Evolutionary conservation across 129 eudicot genomes (phyloP).

Genomic region (Saposhnikovia divaricata): DNA sequence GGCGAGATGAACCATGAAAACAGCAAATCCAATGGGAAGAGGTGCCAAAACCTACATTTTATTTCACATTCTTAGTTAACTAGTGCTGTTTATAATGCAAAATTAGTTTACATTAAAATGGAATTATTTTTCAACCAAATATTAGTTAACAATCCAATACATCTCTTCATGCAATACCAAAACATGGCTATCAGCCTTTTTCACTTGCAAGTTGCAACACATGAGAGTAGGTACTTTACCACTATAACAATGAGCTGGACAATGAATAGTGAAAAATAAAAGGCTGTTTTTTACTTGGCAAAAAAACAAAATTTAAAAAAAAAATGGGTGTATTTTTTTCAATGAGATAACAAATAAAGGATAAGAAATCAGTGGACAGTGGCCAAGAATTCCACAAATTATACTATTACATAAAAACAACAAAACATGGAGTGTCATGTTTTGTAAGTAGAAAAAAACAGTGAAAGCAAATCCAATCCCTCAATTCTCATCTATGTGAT

Average conservation of each 20-base stretch:
- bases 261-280: neutral
- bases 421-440: neutral
- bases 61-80: neutral
- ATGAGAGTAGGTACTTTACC: neutral
- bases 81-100: neutral
- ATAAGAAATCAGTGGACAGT: neutral
- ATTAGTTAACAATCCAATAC: neutral
- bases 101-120: neutral
- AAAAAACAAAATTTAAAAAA: too few species aligned
- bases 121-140: neutral
- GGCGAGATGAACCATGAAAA: constrained; percentile 83
- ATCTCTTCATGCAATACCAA: neutral
- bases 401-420: neutral
- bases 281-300: too few species aligned
- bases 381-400: neutral
- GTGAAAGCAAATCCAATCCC: neutral
- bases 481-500: neutral
- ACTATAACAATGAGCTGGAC: neutral
- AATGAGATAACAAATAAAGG: neutral
- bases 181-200: neutral
- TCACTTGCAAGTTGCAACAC: neutral
- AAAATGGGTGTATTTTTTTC: neutral
- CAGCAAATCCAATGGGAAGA: constrained; percentile 82
- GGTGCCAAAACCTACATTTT: constrained; percentile 61
- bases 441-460: neutral